These are phyloP conservation scores for Amaranthus cruentus DNA, from an alignment of 148 eudicot genomes.

Conservation along the genomic window DNA sequence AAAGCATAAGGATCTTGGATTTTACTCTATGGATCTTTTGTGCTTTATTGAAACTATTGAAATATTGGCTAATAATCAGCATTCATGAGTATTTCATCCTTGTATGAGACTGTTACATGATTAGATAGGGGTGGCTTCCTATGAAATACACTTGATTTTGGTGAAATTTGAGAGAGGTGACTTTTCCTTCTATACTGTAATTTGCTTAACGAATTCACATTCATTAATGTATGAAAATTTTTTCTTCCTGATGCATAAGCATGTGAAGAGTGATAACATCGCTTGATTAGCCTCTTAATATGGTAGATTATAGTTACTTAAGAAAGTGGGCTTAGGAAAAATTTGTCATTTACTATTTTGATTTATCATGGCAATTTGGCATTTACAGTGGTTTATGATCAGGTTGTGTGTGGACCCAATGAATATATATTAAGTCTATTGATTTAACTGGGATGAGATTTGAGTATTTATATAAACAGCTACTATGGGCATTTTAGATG, in stretches of 20 bases:
- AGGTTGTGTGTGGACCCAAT: not conserved
- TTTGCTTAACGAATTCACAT: not conserved
- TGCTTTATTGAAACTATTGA: not conserved
- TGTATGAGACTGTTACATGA: not conserved
- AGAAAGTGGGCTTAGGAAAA: not conserved
- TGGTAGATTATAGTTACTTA: not conserved
- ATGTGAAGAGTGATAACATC: not conserved
- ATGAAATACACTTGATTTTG: not conserved
- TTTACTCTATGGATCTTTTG: not conserved
- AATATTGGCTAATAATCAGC: not conserved
- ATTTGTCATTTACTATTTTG: not conserved
- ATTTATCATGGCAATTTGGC: not conserved
- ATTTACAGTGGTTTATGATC: no score
- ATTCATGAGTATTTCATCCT: not conserved
- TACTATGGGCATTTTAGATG: not conserved
- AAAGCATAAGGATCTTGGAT: no score
- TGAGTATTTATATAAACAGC: not conserved
- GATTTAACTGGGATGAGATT: conserved; percentile 7
- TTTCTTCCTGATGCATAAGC: not conserved
- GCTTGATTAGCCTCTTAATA: not conserved
- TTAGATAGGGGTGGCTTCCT: not conserved
- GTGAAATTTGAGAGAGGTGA: not conserved
- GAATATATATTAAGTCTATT: not conserved
- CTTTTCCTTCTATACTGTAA: not conserved
- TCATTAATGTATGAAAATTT: no score